These are phyloP conservation scores for Globisporangium abappressorium DNA, from an alignment of 352 stramenopile genomes.

Conservation along the genomic window DNA sequence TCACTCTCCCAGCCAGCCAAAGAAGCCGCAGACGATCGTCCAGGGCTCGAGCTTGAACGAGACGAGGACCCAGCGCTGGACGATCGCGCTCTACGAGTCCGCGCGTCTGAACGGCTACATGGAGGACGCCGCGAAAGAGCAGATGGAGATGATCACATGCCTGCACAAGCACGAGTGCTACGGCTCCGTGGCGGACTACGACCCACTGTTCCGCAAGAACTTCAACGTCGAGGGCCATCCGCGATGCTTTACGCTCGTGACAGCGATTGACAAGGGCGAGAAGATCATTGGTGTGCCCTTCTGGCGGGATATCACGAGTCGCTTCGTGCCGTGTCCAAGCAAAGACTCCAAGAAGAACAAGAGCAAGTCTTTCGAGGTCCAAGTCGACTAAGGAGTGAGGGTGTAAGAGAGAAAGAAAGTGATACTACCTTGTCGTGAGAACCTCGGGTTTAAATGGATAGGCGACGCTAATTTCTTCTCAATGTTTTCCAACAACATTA, in stretches of 20 bases:
- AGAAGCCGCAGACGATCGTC: no score
- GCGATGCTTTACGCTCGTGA: conserved; percentile 42
- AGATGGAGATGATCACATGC: conserved; percentile 58
- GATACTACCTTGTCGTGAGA: no score
- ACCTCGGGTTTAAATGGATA: no score
- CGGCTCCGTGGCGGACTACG: conserved; percentile 33
- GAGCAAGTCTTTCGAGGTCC: no score
- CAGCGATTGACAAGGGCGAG: conserved; percentile 29
- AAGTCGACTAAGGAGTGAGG: no score
- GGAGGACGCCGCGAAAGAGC: conserved; percentile 29
- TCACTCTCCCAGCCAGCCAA: no score
- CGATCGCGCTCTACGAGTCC: conserved; percentile 45
- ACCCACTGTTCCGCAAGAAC: conserved; percentile 35
- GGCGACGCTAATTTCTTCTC: no score
- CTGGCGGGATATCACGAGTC: conserved; percentile 37
- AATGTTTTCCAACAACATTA: no score
- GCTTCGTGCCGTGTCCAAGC: no score
- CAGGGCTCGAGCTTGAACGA: no score
- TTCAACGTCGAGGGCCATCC: conserved; percentile 50
- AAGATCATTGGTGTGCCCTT: conserved; percentile 46
- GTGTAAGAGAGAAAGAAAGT: no score
- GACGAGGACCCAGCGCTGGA: conserved; percentile 21
- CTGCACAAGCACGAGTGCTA: conserved; percentile 48
- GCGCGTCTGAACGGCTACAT: conserved; percentile 45
- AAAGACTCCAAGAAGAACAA: no score